phyloP scores from a whole-genome alignment of 2,329 filamentous ascomycete genomes.

The Fusarium ambrosium region DNA sequence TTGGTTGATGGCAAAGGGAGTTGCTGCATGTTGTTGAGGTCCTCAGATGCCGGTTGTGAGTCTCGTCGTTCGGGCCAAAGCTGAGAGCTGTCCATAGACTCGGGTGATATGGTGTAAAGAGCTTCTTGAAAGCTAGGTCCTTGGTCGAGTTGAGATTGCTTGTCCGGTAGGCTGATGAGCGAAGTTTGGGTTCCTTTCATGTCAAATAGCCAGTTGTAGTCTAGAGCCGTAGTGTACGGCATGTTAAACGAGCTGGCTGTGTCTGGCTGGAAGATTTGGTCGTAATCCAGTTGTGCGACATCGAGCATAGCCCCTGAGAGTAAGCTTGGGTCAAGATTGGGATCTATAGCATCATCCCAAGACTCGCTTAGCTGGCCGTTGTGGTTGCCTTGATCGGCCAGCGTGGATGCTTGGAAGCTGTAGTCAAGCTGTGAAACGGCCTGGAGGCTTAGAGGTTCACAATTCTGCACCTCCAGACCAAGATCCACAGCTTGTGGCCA shows the following conservation, averaged over 20 bases:
- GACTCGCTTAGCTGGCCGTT: constrained; percentile 9
- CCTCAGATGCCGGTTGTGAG: neutral
- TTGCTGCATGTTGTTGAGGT: constrained; percentile 1
- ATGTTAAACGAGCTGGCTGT: constrained; percentile 76
- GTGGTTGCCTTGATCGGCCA: neutral
- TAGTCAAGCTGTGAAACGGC: neutral
- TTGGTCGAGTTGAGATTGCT: constrained; percentile 4
- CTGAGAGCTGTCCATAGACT: constrained; percentile 40
- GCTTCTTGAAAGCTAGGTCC: constrained; percentile 12
- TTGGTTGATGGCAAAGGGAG: neutral
- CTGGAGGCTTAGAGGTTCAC: constrained; percentile 8
- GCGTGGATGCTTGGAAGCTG: neutral
- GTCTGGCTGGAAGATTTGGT: constrained; percentile 71
- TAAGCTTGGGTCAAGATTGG: constrained; percentile 18
- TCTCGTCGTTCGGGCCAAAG: constrained; percentile 26
- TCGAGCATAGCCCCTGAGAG: constrained; percentile 13
- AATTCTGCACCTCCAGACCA: neutral
- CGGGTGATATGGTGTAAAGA: constrained; percentile 23
- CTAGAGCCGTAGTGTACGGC: constrained; percentile 72
- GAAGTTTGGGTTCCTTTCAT: constrained; percentile 49
- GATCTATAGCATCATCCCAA: constrained; percentile 27
- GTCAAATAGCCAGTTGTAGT: constrained; percentile 75
- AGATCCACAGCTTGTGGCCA: neutral
- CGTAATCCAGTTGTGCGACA: constrained; percentile 52
- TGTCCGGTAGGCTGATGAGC: constrained; percentile 6